Percentiles rank a stretch among this genome's conserved stretches.
phyloP scores from a whole-genome alignment of 768 basidiomycete species.

The Tylopilus sp. region DNA sequence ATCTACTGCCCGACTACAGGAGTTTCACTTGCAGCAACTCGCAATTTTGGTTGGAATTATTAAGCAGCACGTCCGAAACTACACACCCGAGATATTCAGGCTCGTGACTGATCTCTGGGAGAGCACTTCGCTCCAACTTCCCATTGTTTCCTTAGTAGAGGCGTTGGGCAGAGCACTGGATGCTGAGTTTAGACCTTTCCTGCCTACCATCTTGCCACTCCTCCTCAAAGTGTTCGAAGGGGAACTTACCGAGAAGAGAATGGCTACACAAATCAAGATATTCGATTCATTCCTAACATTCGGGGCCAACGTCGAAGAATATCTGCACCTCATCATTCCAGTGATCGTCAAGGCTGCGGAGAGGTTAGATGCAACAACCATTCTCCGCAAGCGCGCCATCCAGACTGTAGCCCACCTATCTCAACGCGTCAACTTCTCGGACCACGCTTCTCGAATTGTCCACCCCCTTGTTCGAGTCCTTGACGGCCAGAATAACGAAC shows the following conservation, averaged over 20 bases:
- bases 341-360: conserved; percentile 92
- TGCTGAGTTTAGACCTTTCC: conserved; percentile 95
- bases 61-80: conserved; percentile 94
- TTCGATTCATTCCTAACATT: conserved; percentile 95
- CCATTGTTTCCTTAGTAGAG: conserved; percentile 90
- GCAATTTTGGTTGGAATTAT: conserved; percentile 94
- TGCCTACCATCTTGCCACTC: conserved; percentile 85
- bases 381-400: conserved; percentile 84
- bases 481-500: conserved; percentile 67
- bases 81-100: conserved; percentile 78
- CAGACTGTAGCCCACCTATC: conserved; percentile 90
- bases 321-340: conserved; percentile 93
- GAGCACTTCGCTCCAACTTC: conserved; percentile 75
- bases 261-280: conserved; percentile 80
- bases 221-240: conserved; percentile 89
- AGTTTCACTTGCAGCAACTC: conserved; percentile 92
- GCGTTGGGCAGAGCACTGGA: conserved; percentile 90
- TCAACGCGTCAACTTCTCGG: conserved; percentile 92
- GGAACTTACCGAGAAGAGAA: conserved; percentile 77
- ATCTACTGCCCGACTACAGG: conserved; percentile 79
- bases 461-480: conserved; percentile 92
- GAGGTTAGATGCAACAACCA: conserved; percentile 64
- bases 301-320: conserved; percentile 95
- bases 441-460: conserved; percentile 95
- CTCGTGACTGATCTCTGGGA: conserved; percentile 93